Percentiles rank a stretch among this genome's conserved stretches.
Conservation (phyloP, 129 eudicot species). For the Chrysanthemum seticuspe region DNA sequence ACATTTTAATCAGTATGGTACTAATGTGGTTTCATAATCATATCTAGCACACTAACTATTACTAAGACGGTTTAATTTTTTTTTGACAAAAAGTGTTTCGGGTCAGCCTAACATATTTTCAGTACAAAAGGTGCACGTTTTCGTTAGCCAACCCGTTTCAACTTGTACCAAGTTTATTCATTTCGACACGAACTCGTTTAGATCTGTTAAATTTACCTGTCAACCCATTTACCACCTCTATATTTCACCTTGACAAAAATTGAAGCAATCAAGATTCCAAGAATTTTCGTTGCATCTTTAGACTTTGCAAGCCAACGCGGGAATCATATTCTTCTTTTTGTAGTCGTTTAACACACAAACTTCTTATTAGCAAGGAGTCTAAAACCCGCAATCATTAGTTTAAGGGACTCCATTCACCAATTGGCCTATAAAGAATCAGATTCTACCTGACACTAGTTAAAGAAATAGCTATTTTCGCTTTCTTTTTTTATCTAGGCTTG, state of each 20-base stretch:
- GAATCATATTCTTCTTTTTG: slow-evolving; percentile 32
- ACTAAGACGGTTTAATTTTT: no score
- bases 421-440: slow-evolving; percentile 23
- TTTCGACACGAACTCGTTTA: no score
- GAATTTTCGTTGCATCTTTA: slow-evolving; percentile 12
- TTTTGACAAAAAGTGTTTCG: no score
- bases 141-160: no score
- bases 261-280: slow-evolving; percentile 14
- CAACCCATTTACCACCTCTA: no score
- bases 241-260: no score
- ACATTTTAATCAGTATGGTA: no score
- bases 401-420: not conserved
- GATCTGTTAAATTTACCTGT: no score
- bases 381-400: slow-evolving; percentile 3
- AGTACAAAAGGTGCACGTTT: no score
- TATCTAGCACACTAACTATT: no score
- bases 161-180: not conserved
- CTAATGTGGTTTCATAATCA: no score
- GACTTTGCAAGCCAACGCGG: slow-evolving; percentile 30
- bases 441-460: slow-evolving; percentile 22
- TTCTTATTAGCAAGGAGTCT: slow-evolving; percentile 10
- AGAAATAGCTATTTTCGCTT: slow-evolving; percentile 15
- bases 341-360: not conserved
- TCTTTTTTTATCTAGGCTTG: not conserved
- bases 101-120: no score